Conservation (phyloP, 441 rosid genomes). For the Erodium trifolium region DNA sequence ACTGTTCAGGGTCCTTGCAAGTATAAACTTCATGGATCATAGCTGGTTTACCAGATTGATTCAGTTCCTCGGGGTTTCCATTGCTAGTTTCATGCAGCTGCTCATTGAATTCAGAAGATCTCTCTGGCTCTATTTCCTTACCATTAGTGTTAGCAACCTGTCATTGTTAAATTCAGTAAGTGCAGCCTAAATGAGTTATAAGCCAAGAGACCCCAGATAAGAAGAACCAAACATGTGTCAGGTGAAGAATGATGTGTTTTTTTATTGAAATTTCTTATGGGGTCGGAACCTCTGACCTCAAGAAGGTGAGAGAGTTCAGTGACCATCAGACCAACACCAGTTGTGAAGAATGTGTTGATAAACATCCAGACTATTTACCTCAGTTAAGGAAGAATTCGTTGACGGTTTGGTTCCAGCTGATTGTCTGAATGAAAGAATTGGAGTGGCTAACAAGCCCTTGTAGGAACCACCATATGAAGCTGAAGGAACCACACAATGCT, state of each 20-base stretch:
- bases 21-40: slow-evolving; percentile 9
- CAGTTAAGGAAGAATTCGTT: neutral
- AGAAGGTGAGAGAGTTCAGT: no score
- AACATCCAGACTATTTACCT: slow-evolving; percentile 10
- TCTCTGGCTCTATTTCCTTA: slow-evolving; percentile 7
- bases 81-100: slow-evolving; percentile 3
- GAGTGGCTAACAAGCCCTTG: neutral
- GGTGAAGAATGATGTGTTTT: neutral
- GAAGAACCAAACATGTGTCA: neutral
- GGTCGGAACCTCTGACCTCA: no score
- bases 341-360: neutral
- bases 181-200: slow-evolving; percentile 4
- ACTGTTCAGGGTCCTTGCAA: slow-evolving; percentile 5
- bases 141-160: neutral
- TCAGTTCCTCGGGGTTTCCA: slow-evolving; percentile 13
- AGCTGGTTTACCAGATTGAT: neutral
- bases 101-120: neutral
- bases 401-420: slow-evolving; percentile 12
- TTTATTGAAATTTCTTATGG: no score
- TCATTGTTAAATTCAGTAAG: neutral
- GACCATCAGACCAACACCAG: no score
- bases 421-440: slow-evolving; percentile 12
- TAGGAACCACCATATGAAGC: slow-evolving; percentile 14
- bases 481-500: slow-evolving; percentile 9
- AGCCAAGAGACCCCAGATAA: neutral